Evolutionary conservation across 1,139 yeast genomes (phyloP).

Genomic region (Waltiozyma solani): DNA sequence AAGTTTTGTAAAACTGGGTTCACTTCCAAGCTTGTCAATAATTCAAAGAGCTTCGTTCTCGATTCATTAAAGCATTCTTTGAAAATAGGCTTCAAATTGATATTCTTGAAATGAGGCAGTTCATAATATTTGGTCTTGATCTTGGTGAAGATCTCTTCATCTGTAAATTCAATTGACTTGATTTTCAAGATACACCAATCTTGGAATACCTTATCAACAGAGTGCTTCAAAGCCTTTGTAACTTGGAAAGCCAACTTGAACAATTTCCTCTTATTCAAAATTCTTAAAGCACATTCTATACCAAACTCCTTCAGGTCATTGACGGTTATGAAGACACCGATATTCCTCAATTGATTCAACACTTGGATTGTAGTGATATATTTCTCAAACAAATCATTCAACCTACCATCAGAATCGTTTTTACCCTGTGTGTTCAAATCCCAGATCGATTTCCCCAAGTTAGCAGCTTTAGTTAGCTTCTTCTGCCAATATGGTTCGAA

Average conservation of each 20-base stretch:
- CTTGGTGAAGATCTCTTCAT: background rate
- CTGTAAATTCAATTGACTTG: background rate
- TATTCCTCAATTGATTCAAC: slow-evolving; percentile 50
- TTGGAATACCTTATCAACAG: background rate
- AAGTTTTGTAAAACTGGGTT: slow-evolving; percentile 52
- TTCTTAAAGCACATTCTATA: slow-evolving; percentile 42
- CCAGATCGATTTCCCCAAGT: slow-evolving; percentile 63
- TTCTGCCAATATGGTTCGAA: slow-evolving; percentile 75
- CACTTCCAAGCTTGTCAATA: slow-evolving; percentile 60
- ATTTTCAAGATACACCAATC: background rate
- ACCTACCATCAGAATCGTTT: background rate
- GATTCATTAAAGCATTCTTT: slow-evolving; percentile 79
- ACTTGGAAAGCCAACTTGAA: background rate
- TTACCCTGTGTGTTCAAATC: slow-evolving; percentile 6
- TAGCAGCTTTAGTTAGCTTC: slow-evolving; percentile 65
- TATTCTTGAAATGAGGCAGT: slow-evolving; percentile 22
- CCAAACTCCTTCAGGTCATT: slow-evolving; percentile 50
- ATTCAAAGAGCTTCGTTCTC: slow-evolving; percentile 53
- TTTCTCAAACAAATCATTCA: slow-evolving; percentile 1
- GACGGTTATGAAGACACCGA: slow-evolving; percentile 50
- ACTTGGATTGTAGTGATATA: slow-evolving; percentile 30
- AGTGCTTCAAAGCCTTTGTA: background rate
- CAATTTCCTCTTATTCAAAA: slow-evolving; percentile 27
- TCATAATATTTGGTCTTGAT: slow-evolving; percentile 23
- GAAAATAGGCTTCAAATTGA: slow-evolving; percentile 58